Conservation (phyloP, 768 basidiomycete species). For the Brasilioporus rufonigricans region DNA sequence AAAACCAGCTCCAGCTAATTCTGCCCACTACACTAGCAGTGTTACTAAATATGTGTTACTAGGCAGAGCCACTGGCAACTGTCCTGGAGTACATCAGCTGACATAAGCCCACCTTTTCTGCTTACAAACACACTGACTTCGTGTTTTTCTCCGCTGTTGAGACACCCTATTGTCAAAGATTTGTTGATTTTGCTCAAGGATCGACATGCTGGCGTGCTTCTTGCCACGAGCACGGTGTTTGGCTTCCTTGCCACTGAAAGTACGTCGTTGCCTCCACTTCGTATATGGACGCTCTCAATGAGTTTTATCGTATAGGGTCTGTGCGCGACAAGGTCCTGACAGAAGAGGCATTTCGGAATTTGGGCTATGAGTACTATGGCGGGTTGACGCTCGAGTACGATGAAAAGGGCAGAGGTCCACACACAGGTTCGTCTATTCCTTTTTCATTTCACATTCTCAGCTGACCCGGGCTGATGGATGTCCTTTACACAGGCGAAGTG, state of each 20-base stretch:
- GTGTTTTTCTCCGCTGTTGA: too few species aligned
- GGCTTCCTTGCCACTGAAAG: constrained; percentile 11
- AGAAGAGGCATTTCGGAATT: constrained; percentile 13
- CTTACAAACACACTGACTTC: too few species aligned
- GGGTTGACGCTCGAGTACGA: constrained; percentile 15
- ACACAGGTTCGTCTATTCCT: constrained; percentile 3
- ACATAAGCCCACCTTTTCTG: too few species aligned
- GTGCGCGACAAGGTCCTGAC: constrained; percentile 17
- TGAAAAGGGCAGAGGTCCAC: constrained; percentile 9
- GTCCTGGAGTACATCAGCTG: too few species aligned
- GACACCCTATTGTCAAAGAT: constrained; percentile 12
- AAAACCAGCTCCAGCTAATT: too few species aligned
- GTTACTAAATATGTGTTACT: too few species aligned
- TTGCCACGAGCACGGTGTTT: constrained; percentile 14
- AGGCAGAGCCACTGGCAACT: too few species aligned
- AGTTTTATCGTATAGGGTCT: not conserved
- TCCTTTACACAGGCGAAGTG: constrained; percentile 25
- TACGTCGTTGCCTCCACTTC: constrained; percentile 2
- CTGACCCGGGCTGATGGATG: too few species aligned
- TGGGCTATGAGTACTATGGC: constrained; percentile 22
- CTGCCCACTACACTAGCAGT: too few species aligned
- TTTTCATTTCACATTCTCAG: too few species aligned
- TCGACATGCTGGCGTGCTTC: constrained; percentile 14
- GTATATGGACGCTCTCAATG: not conserved
- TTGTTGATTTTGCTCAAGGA: constrained; percentile 19